Evolutionary conservation across 1,284 basidiomycete genomes (phyloP).

Genomic region (Puccinia triticina): DNA sequence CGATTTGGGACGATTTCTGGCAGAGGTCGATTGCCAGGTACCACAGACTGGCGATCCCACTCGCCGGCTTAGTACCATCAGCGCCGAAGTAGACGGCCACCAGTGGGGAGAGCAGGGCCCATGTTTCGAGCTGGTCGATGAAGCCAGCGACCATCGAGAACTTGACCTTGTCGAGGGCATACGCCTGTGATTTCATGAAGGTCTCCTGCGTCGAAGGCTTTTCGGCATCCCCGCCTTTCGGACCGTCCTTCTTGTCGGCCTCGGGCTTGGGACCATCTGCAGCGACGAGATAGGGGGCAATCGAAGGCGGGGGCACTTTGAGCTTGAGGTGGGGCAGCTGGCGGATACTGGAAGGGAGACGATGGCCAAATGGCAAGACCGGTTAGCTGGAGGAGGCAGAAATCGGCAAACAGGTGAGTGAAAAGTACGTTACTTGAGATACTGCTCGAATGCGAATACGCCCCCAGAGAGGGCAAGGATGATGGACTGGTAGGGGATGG

Average conservation of each 20-base stretch:
- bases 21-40: slow-evolving; percentile 54
- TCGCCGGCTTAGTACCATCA: slow-evolving; percentile 52
- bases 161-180: slow-evolving; percentile 88
- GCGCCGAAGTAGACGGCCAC: slow-evolving; percentile 57
- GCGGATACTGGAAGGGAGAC: slow-evolving; percentile 62
- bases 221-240: not conserved
- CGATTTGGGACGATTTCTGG: not conserved
- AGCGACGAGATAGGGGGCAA: slow-evolving; percentile 70
- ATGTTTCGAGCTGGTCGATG: slow-evolving; percentile 73
- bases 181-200: slow-evolving; percentile 85
- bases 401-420: slow-evolving; percentile 1
- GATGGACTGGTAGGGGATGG: slow-evolving; percentile 62
- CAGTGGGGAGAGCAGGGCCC: slow-evolving; percentile 27
- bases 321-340: slow-evolving; percentile 83
- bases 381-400: not conserved
- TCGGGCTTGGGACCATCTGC: slow-evolving; percentile 18
- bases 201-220: slow-evolving; percentile 65
- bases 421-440: slow-evolving; percentile 68
- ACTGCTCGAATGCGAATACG: slow-evolving; percentile 80
- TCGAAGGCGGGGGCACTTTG: slow-evolving; percentile 73
- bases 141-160: slow-evolving; percentile 75
- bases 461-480: slow-evolving; percentile 75
- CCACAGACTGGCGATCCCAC: slow-evolving; percentile 41
- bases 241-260: not conserved
- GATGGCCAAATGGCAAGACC: not conserved